Percentiles rank a stretch among this genome's conserved stretches.
These are phyloP conservation scores for Podaxis pistillaris DNA, from an alignment of 768 basidiomycete species.

Conservation along the genomic window DNA sequence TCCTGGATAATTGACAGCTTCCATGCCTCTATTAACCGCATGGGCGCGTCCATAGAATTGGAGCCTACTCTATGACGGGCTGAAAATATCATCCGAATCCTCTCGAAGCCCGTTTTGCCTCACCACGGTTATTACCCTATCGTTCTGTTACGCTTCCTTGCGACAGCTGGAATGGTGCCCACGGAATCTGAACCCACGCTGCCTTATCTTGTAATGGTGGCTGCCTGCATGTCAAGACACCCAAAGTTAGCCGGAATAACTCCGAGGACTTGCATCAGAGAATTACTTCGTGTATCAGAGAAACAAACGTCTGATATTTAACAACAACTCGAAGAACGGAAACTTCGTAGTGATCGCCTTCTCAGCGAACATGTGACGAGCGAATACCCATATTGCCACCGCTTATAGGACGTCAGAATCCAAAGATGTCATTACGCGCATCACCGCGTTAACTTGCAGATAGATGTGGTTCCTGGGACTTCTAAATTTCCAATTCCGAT, in stretches of 20 bases:
- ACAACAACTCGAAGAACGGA: not conserved
- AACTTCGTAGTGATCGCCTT: not conserved
- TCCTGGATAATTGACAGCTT: not conserved
- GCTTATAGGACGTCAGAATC: not conserved
- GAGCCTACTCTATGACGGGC: not conserved
- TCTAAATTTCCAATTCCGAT: not conserved
- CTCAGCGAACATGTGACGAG: too few relatives aligned
- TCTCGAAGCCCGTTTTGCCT: not conserved
- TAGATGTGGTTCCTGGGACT: not conserved
- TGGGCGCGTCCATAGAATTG: not conserved
- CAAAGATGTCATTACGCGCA: not conserved
- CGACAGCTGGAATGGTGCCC: not conserved
- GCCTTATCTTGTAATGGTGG: not conserved
- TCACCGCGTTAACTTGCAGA: not conserved
- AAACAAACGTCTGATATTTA: not conserved
- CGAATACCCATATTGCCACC: too few relatives aligned
- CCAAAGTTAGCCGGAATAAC: not conserved
- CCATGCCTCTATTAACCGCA: not conserved
- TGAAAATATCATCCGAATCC: not conserved
- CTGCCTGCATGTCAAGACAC: not conserved
- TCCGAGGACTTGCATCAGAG: not conserved
- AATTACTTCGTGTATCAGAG: not conserved
- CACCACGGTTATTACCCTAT: not conserved
- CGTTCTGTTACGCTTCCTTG: not conserved
- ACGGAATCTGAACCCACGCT: not conserved